A percentile compares a stretch with the other conserved stretches of the same genome.
These are phyloP conservation scores for Podaxis mareebaensis DNA, from an alignment of 768 basidiomycete species.

Conservation along the genomic window DNA sequence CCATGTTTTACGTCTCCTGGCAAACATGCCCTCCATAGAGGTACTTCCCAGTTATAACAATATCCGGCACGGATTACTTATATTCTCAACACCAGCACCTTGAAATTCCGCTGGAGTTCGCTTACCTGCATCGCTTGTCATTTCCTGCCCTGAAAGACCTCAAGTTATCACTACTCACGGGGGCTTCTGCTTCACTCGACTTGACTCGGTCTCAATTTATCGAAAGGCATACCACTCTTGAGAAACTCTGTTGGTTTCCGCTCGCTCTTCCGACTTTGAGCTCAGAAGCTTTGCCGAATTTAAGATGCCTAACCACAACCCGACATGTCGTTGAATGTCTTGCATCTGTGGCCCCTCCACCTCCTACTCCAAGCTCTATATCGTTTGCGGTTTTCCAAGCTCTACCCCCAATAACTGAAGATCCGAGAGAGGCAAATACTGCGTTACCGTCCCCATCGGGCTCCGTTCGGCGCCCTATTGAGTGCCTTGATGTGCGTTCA, in stretches of 20 bases:
- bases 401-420: constrained; percentile 12
- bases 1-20: constrained; percentile 30
- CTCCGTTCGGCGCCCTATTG: constrained; percentile 30
- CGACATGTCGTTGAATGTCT: constrained; percentile 36
- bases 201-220: constrained; percentile 40
- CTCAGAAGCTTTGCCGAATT: constrained; percentile 38
- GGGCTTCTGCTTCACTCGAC: constrained; percentile 35
- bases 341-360: constrained; percentile 22
- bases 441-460: background rate
- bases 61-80: background rate
- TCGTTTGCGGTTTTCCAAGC: constrained; percentile 12
- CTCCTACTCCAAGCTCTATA: constrained; percentile 17
- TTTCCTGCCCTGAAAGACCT: constrained; percentile 44
- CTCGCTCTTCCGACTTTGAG: constrained; percentile 33
- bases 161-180: constrained; percentile 41
- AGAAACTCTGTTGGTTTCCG: constrained; percentile 49
- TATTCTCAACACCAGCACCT: constrained; percentile 31
- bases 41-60: constrained; percentile 18
- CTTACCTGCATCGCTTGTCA: constrained; percentile 32
- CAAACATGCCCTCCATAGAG: constrained; percentile 30
- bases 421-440: constrained; percentile 7
- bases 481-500: constrained; percentile 34
- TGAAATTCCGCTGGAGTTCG: constrained; percentile 48
- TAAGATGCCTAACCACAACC: constrained; percentile 38
- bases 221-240: constrained; percentile 44